Evolutionary conservation across 1,139 yeast species (phyloP), one percentile per base, ranked within the genome.

Genomic region (Protomyces lactucae-debilis): DNA sequence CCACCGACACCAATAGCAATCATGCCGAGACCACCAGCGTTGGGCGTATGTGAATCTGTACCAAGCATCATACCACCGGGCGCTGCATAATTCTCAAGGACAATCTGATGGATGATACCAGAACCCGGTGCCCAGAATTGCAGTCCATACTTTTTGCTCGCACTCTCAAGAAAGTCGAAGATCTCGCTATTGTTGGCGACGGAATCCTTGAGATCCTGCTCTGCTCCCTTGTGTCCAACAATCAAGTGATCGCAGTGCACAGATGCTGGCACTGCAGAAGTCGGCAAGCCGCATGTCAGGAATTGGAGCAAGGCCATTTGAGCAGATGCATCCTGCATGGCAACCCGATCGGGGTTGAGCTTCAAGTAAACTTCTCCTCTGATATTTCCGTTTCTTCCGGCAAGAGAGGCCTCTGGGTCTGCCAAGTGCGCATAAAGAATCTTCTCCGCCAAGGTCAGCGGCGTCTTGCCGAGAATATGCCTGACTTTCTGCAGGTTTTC

Each of bases 41-140:
- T 93, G 2, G 97, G 90, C 40, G 99, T 93, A 76, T 93, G 99
- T 2, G 97, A 90, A 76, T 93, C 99, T 75, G 99, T 99, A 78
- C 99, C 95, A 59, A 93, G 98, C 55, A 93, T 97, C 5, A 99
- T 93, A 65, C 98, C 91, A 72, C 99, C 99, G 32, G 99, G 99
- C 61, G 89, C 93, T 56, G 95, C 85, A 77, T 88, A 93, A 79
- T 93, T 93, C 77, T 93, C 99, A 71, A 93, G 81, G 46, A 93
- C 97, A 71, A 93, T 93, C 78, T 93, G 99, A 77, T 93, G 99
- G 72, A 93, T 93, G 72, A 93, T 93, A 73, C 99, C 99, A 12
- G 97, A 91, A 61, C 99, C 99, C 16, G 99, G 98, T 14, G 97
- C 97, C 99, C 99, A 93, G 78, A 93, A 93, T 74, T 89, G 96